Evolutionary conservation across 305 asterid species (phyloP).

Genomic region (Fraxinus latifolia): DNA sequence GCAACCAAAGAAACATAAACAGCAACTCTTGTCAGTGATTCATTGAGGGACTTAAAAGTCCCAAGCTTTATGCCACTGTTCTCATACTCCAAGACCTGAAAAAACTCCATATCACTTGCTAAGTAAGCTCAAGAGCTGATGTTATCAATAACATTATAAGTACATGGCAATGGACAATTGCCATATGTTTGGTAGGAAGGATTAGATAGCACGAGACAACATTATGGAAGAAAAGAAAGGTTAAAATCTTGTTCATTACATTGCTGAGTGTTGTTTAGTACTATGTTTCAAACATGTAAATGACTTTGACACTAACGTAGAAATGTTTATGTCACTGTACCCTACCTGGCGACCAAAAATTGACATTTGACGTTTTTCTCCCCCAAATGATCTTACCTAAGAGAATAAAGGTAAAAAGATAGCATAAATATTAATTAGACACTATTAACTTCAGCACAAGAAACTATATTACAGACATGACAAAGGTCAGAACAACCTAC

Average conservation of each 20-base stretch:
- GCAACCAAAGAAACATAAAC: conserved; percentile 86
- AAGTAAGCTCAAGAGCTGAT: conserved; percentile 21
- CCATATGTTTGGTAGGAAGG: neutral
- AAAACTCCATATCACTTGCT: conserved; percentile 25
- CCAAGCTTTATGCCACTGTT: conserved; percentile 83
- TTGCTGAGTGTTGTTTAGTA: neutral
- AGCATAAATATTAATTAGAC: conserved; percentile 14
- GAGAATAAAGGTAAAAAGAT: conserved; percentile 19
- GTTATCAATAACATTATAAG: neutral
- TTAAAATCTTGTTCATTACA: neutral
- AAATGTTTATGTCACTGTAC: neutral
- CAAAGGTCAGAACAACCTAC: conserved; percentile 44
- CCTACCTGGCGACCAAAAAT: conserved; percentile 73
- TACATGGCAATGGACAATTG: neutral
- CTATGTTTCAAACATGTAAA: neutral
- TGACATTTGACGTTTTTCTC: conserved; percentile 92
- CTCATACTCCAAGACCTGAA: conserved; percentile 76
- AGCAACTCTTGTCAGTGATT: conserved; percentile 88
- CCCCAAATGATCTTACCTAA: conserved; percentile 94
- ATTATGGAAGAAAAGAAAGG: neutral
- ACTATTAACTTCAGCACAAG: conserved; percentile 7
- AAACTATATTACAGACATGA: neutral
- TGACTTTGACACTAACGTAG: neutral
- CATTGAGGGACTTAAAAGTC: conserved; percentile 76
- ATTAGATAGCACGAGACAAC: neutral